Evolutionary conservation across 306 rosid genomes (phyloP).

Genomic region (Betula pendula): DNA sequence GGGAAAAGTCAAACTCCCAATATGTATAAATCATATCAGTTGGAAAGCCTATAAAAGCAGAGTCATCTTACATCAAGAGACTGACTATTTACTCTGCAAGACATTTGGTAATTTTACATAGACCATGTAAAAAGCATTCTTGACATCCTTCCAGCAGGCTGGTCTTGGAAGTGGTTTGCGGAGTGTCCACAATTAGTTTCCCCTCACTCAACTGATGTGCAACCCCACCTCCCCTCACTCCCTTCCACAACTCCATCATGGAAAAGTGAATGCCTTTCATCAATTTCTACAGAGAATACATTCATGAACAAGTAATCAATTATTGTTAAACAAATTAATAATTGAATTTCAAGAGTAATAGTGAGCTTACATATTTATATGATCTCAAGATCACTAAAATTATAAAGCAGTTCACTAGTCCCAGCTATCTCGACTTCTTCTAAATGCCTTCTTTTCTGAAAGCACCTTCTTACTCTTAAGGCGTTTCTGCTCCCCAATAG

Average conservation of each 20-base stretch:
- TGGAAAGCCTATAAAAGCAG: neutral
- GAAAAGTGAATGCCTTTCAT: neutral
- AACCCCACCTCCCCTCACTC: neutral
- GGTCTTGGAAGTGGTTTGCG: neutral
- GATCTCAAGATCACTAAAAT: neutral
- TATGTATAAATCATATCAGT: neutral
- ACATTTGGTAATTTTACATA: neutral
- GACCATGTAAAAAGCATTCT: neutral
- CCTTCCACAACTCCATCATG: neutral
- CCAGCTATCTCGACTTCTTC: slow-evolving; percentile 87
- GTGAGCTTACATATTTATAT: neutral
- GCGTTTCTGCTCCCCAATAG: slow-evolving; percentile 86
- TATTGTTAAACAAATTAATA: neutral
- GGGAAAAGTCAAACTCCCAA: neutral
- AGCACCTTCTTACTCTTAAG: slow-evolving; percentile 88
- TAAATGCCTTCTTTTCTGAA: slow-evolving; percentile 73
- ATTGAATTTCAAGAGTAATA: neutral
- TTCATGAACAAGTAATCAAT: neutral
- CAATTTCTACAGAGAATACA: neutral
- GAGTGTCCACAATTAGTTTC: neutral
- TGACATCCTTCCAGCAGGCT: neutral
- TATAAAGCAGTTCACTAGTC: slow-evolving; percentile 36
- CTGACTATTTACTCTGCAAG: neutral
- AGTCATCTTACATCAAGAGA: slow-evolving; percentile 12
- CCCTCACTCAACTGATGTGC: neutral